These are phyloP conservation scores for Fraxinus platypoda DNA, from an alignment of 305 asterid species.

Conservation along the genomic window DNA sequence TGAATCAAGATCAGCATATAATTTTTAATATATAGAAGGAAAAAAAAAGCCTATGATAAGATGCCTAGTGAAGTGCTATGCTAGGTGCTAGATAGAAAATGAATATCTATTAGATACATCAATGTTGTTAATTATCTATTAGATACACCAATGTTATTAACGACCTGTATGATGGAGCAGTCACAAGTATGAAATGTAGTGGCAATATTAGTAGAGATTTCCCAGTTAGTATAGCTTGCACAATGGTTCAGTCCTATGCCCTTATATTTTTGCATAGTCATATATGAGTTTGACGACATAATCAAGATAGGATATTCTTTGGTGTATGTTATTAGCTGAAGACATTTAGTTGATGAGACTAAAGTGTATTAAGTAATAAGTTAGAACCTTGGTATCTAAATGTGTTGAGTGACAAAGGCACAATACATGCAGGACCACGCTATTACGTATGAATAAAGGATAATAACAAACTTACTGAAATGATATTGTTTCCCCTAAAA, in stretches of 20 bases:
- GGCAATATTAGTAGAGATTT: not conserved
- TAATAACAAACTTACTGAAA: not conserved
- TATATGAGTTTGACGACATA: not conserved
- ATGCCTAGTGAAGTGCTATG: not conserved
- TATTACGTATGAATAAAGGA: not conserved
- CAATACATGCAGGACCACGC: not conserved
- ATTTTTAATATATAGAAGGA: not conserved
- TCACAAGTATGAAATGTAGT: not conserved
- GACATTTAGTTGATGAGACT: not conserved
- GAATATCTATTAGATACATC: not conserved
- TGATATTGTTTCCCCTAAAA: not conserved
- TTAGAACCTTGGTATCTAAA: not conserved
- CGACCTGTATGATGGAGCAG: not conserved
- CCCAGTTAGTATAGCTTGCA: not conserved
- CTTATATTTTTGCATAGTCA: not conserved
- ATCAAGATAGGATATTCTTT: not conserved
- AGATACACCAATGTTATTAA: not conserved
- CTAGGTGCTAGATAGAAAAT: not conserved
- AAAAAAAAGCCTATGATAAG: not conserved
- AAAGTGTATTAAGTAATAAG: not conserved
- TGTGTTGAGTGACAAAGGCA: not conserved
- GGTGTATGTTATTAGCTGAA: not conserved
- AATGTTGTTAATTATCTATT: not conserved
- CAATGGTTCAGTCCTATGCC: not conserved
- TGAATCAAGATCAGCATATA: not conserved